Evolutionary conservation across 106 monocot genomes (phyloP), one percentile per base, ranked within the genome.

Genomic region (Amphibolis antarctica): DNA sequence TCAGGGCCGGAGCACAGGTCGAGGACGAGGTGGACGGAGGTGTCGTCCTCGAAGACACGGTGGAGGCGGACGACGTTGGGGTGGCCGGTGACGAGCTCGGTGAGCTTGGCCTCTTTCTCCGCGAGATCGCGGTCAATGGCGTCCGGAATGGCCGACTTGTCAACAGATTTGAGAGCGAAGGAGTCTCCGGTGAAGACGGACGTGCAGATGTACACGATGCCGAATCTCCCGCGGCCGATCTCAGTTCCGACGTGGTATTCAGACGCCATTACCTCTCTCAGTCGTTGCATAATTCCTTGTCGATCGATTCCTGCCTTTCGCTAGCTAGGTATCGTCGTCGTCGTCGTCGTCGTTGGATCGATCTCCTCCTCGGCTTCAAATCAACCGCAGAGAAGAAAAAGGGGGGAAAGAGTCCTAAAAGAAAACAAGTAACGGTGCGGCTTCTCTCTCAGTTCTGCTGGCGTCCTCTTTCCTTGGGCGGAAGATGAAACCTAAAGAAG

Each of bases 221-320:
- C 88, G 78, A 83, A 93, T 36, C 85, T 81, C 44, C 88, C 93
- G 27, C 93, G 73, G 3, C 88, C 88, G 78, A 93, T 78, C 77
- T 88, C 80, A 12, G 20, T 53, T 53, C 83, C 93, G 69, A 88
- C 57, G 25, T 71, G 42, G 70, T 82, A 93, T 18, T 93, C 80
- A n/a, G 69, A 23, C 24, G 49, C 62, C 70, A 93, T 46, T 29
- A 50, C 71, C 10, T 60, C 66, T 56, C 69, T 80, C 85, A 88
- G n/a, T n/a, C n/a, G n/a, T n/a, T 93, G 24, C 26, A 13, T 57
- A 15, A 14, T 57, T 25, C 24, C 23, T 53, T 53, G 20, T 20
- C 53, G 1, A 14, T 27, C 22, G 21, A 20, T 22, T 22, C 21
- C 52, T 20, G 20, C 9, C 53, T 10, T 6, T 53, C 19, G n/a